Evolutionary conservation across 805 yeast genomes (phyloP), one percentile per base, ranked within the genome.

Genomic region (Starmerella vitae): DNA sequence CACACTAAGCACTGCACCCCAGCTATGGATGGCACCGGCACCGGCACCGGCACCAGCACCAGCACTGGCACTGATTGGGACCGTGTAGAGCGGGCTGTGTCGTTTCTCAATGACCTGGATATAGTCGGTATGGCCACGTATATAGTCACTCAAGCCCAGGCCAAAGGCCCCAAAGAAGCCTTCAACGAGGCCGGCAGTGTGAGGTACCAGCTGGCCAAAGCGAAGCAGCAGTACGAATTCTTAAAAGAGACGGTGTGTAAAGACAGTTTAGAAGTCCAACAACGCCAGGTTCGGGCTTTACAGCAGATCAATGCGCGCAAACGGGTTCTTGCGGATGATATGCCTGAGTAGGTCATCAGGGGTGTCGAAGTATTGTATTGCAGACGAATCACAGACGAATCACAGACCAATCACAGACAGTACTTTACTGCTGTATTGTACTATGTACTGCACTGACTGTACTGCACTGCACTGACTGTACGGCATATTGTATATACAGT

Each of bases 151-250:
- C 44, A 46, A 32, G 48, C 54, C 13, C 43, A 38, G 20, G 33
- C 25, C 19, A 42, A 41, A 38, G 55, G 55, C 21, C 43, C 55
- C 25, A 49, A 52, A 35, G 49, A 52, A 38, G 47, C 51, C 8
- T 52, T 45, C 40, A 52, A 52, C 30, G 52, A 50, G 40, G 54
- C 55, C 13, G 55, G 55, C 9, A 34, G 46, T 13, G 53, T 46
- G 19, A 44, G 55, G 14, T 52, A 38, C 45, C 48, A 47, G 31
- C 34, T 52, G 7, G 45, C 49, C 3, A 40, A 43, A 31, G 46
- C 46, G n/a, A 37, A 46, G 28, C 39, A 45, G 34, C 46, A 38
- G 37, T 38, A 31, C 34, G 40, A 26, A 7, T 40, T 39, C 19
- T 38, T 52, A 27, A 29, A 38, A 14, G 35, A 34, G 22, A 42